phyloP scores from a whole-genome alignment of 192 early-diverging fungal genomes.

The Umbelopsis isabellina region DNA sequence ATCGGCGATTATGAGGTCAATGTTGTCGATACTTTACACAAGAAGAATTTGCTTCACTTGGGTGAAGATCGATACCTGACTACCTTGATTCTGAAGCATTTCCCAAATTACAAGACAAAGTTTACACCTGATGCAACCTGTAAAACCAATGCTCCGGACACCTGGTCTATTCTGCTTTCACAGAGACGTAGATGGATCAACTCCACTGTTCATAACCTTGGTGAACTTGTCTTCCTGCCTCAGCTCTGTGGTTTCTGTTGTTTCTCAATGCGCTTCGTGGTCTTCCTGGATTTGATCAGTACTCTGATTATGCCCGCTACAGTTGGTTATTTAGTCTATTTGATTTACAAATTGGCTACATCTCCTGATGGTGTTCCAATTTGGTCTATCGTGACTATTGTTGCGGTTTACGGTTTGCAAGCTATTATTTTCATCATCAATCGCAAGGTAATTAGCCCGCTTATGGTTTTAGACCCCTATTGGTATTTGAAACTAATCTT shows the following conservation, averaged over 20 bases:
- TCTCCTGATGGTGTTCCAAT: constrained; percentile 70
- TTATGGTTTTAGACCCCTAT: neutral
- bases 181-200: constrained; percentile 99
- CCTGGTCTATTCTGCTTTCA: constrained; percentile 90
- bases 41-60: constrained; percentile 97
- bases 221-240: constrained; percentile 90
- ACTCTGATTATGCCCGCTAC: constrained; percentile 94
- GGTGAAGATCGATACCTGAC: constrained; percentile 99
- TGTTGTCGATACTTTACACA: constrained; percentile 94
- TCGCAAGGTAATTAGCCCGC: constrained; percentile 40
- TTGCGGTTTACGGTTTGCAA: constrained; percentile 88
- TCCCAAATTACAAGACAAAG: constrained; percentile 93
- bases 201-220: constrained; percentile 98
- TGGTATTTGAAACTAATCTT: constrained; percentile 67
- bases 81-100: constrained; percentile 95
- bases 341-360: constrained; percentile 67
- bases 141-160: constrained; percentile 92
- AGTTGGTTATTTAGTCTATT: constrained; percentile 85
- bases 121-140: constrained; percentile 94
- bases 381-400: constrained; percentile 84
- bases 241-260: constrained; percentile 97
- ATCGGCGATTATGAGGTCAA: constrained; percentile 95
- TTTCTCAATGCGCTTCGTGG: constrained; percentile 97
- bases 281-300: constrained; percentile 92
- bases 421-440: constrained; percentile 78